phyloP scores from a whole-genome alignment of 2,329 filamentous ascomycete species.

The Sporothrix globosa region DNA sequence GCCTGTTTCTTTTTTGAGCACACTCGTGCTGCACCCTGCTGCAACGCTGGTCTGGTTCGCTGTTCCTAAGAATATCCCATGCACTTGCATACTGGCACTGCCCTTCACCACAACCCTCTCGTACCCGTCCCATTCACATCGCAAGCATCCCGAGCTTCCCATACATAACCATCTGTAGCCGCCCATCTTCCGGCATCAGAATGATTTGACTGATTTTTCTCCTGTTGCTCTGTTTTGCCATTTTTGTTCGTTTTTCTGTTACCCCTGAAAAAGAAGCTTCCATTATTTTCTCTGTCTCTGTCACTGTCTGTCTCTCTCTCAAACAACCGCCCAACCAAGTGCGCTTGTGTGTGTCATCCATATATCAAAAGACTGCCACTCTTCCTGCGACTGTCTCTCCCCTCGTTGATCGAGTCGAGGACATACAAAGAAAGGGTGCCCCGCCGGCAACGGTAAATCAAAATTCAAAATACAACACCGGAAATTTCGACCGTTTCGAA shows the following conservation, averaged over 20 bases:
- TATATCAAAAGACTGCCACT: constrained; percentile 29
- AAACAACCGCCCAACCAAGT: constrained; percentile 8
- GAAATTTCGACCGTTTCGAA: constrained; percentile 11
- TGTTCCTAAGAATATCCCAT: constrained; percentile 20
- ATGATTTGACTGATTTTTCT: constrained; percentile 42
- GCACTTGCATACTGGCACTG: background rate
- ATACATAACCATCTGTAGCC: constrained; percentile 57
- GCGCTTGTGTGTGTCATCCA: background rate
- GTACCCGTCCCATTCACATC: background rate
- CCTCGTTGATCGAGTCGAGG: constrained; percentile 33
- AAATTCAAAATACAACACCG: constrained; percentile 2
- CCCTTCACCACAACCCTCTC: background rate
- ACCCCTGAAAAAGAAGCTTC: constrained; percentile 4
- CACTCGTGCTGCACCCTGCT: background rate
- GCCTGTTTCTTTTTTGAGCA: constrained; percentile 10
- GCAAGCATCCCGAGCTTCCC: constrained; percentile 32
- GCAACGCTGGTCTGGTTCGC: constrained; percentile 15
- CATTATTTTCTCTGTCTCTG: background rate
- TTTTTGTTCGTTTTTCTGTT: constrained; percentile 35
- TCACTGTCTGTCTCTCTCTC: constrained; percentile 15
- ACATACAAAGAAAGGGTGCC: constrained; percentile 20
- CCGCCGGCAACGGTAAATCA: constrained; percentile 32
- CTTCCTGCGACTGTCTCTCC: constrained; percentile 15
- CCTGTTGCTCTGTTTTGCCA: constrained; percentile 49
- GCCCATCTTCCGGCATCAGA: constrained; percentile 45